These are phyloP conservation scores for Perkinsus olseni DNA, from an alignment of 169 alveolate species.

Conservation along the genomic window DNA sequence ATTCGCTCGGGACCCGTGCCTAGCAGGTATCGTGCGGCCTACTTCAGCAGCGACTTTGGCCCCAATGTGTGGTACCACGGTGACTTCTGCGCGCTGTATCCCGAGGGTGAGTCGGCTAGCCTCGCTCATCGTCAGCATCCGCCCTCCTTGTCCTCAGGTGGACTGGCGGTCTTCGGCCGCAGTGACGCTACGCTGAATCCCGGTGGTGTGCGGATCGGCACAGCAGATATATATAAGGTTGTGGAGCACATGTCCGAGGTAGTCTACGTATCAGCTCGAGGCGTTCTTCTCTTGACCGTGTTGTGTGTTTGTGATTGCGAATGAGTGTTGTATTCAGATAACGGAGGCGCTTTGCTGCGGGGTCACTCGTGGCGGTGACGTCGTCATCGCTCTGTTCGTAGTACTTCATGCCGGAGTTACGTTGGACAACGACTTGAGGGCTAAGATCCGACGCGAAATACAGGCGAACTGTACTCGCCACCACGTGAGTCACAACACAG, in stretches of 20 bases:
- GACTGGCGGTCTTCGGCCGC: slow-evolving; percentile 17
- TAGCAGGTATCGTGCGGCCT: neutral
- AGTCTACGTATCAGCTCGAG: too few relatives aligned
- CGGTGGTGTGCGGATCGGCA: slow-evolving; percentile 28
- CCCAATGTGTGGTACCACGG: neutral
- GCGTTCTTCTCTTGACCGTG: too few relatives aligned
- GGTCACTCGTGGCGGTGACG: neutral
- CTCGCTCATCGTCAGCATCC: neutral
- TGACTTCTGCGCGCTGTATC: neutral
- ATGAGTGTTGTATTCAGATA: too few relatives aligned
- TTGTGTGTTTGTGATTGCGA: too few relatives aligned
- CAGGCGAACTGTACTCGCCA: neutral
- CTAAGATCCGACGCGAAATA: neutral
- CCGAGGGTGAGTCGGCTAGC: neutral
- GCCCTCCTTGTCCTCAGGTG: neutral
- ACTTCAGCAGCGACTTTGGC: neutral
- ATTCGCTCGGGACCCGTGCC: neutral
- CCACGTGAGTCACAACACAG: neutral
- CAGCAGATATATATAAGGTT: slow-evolving; percentile 19
- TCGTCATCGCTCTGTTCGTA: neutral
- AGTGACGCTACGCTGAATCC: slow-evolving; percentile 25
- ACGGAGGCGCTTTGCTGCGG: neutral
- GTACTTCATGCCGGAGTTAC: neutral
- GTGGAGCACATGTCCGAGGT: slow-evolving; percentile 7
- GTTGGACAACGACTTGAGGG: neutral